Conservation (phyloP, 2,329 filamentous ascomycete genomes). For the Metarhizium rileyi region DNA sequence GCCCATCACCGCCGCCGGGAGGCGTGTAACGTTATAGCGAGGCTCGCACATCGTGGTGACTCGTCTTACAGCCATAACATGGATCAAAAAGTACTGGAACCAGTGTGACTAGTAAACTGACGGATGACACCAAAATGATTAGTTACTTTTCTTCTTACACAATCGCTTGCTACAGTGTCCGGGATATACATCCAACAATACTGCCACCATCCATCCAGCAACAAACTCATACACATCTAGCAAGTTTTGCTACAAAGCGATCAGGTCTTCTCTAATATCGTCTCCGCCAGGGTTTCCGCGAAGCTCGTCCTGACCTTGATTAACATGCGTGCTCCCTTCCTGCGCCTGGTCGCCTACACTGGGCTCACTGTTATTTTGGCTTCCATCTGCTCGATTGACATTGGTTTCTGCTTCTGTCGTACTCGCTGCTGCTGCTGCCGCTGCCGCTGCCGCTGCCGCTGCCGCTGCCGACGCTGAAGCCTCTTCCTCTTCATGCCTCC, state of each 20-base stretch:
- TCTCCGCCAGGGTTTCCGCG: not conserved
- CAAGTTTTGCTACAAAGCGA: constrained; percentile 4
- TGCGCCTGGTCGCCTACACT: constrained; percentile 3
- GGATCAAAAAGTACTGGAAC: too few species aligned
- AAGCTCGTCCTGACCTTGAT: not conserved
- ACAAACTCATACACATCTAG: not conserved
- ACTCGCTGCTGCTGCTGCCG: constrained; percentile 23
- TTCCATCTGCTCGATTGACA: constrained; percentile 3
- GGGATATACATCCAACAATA: not conserved
- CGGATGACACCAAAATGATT: not conserved
- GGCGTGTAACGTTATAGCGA: too few species aligned
- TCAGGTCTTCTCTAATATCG: constrained; percentile 1
- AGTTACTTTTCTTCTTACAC: not conserved
- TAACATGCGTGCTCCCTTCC: constrained; percentile 3
- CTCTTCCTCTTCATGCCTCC: constrained; percentile 33
- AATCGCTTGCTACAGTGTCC: not conserved
- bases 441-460: too few species aligned
- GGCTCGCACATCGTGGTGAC: too few species aligned
- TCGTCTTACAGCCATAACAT: too few species aligned
- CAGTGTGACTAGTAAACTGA: too few species aligned
- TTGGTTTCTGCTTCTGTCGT: constrained; percentile 16
- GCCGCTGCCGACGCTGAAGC: constrained; percentile 23
- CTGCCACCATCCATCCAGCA: not conserved
- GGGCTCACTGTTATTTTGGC: not conserved
- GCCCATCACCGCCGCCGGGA: too few species aligned